Percentiles rank a stretch among this genome's conserved stretches.
phyloP scores from a whole-genome alignment of 179 eudicot genomes.

The Beta macrorhiza region DNA sequence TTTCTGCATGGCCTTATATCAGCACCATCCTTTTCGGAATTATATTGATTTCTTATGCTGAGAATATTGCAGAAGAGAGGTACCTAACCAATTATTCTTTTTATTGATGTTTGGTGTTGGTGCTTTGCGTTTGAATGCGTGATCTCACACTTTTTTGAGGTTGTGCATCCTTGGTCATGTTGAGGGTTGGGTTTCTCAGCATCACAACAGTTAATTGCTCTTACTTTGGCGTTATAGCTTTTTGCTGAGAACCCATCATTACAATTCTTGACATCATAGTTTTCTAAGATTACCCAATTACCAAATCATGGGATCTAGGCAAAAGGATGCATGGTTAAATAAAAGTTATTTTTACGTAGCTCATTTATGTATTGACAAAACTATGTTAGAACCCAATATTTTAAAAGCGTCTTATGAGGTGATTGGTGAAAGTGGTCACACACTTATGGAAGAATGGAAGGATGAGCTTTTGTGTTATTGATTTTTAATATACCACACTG shows the following conservation, averaged over 20 bases:
- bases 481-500: background rate
- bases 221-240: background rate
- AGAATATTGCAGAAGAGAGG: conserved; percentile 96
- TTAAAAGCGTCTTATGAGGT: background rate
- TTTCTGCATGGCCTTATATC: conserved; percentile 74
- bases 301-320: background rate
- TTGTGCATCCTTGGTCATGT: background rate
- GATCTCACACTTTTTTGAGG: background rate
- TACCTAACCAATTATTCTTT: conserved; percentile 29
- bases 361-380: background rate
- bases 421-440: background rate
- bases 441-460: background rate
- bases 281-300: background rate
- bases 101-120: background rate
- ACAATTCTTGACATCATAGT: background rate
- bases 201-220: background rate
- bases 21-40: conserved; percentile 78
- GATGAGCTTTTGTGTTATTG: background rate
- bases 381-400: background rate
- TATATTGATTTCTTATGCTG: conserved; percentile 82
- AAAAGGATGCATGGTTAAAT: background rate
- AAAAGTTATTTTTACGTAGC: too few relatives aligned
- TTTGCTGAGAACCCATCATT: background rate
- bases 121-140: background rate
- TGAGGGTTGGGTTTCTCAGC: conserved; percentile 6